These are phyloP conservation scores for Talaromyces albobiverticillius DNA, from an alignment of 2,329 filamentous ascomycete genomes.

Conservation along the genomic window DNA sequence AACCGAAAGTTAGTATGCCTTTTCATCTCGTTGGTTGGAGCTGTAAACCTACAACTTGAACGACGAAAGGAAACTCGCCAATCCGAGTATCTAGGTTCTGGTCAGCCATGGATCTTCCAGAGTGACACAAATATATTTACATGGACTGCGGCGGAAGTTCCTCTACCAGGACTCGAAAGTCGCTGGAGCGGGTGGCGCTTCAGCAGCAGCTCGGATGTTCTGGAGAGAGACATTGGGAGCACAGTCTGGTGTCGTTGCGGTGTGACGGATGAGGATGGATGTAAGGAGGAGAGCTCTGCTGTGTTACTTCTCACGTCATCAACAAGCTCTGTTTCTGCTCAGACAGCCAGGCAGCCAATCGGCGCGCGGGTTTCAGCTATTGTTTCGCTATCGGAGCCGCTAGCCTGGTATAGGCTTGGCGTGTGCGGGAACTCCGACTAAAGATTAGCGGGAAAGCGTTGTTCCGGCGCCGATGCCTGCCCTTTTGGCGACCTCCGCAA, in stretches of 20 bases:
- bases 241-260: neutral
- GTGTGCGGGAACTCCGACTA: too few species aligned
- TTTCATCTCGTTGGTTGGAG: neutral
- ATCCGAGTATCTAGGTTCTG: slow-evolving; percentile 31
- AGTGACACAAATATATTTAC: slow-evolving; percentile 24
- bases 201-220: slow-evolving; percentile 21
- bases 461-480: slow-evolving; percentile 3
- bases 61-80: slow-evolving; percentile 42
- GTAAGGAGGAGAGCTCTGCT: neutral
- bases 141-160: slow-evolving; percentile 43
- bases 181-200: slow-evolving; percentile 43
- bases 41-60: slow-evolving; percentile 42
- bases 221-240: slow-evolving; percentile 12
- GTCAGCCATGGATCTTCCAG: slow-evolving; percentile 19
- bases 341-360: slow-evolving; percentile 5
- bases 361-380: neutral
- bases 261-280: neutral
- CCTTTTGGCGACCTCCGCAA: neutral
- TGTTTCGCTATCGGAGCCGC: neutral
- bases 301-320: too few species aligned
- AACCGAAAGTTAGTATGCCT: neutral
- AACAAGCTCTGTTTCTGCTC: too few species aligned
- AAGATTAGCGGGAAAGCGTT: neutral
- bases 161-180: slow-evolving; percentile 41
- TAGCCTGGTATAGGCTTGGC: neutral